Evolutionary conservation across 1,139 yeast species (phyloP).

Genomic region (Neolecta irregularis): DNA sequence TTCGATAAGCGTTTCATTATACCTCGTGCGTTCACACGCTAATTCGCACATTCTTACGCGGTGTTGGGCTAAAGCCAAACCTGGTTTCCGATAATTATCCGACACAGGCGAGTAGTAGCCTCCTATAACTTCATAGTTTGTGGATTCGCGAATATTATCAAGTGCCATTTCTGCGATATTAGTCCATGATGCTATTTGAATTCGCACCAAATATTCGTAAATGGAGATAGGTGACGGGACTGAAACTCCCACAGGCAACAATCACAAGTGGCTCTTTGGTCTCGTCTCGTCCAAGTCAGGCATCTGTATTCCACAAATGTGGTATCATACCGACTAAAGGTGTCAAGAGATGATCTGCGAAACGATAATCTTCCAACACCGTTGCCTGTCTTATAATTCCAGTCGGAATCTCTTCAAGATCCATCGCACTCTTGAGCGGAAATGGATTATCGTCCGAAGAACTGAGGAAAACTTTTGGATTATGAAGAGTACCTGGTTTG

Average conservation of each 20-base stretch:
- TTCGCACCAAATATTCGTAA: slow-evolving; percentile 65
- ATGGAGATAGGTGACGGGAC: slow-evolving; percentile 88
- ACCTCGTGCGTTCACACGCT: slow-evolving; percentile 94
- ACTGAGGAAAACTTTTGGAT: too few species aligned
- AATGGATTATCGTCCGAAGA: too few species aligned
- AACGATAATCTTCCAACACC: too few species aligned
- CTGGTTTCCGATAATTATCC: slow-evolving; percentile 85
- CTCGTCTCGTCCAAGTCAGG: too few species aligned
- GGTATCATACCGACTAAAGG: too few species aligned
- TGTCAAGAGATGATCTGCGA: too few species aligned
- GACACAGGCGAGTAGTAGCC: slow-evolving; percentile 97
- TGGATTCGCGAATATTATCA: slow-evolving; percentile 84
- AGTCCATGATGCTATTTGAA: neutral
- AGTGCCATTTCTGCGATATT: slow-evolving; percentile 77
- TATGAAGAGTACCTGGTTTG: too few species aligned
- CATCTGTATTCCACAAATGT: too few species aligned
- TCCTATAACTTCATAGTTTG: slow-evolving; percentile 86
- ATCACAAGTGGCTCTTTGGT: slow-evolving; percentile 75
- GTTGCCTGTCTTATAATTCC: too few species aligned
- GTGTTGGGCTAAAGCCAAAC: slow-evolving; percentile 74
- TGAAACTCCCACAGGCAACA: slow-evolving; percentile 94
- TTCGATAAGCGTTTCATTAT: too few species aligned
- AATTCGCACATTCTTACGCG: slow-evolving; percentile 95
- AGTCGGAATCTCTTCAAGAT: too few species aligned
- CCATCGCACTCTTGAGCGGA: too few species aligned